These are phyloP conservation scores for Pseudonitzschia delicatissima DNA, from an alignment of 108 stramenopile species.

Conservation along the genomic window DNA sequence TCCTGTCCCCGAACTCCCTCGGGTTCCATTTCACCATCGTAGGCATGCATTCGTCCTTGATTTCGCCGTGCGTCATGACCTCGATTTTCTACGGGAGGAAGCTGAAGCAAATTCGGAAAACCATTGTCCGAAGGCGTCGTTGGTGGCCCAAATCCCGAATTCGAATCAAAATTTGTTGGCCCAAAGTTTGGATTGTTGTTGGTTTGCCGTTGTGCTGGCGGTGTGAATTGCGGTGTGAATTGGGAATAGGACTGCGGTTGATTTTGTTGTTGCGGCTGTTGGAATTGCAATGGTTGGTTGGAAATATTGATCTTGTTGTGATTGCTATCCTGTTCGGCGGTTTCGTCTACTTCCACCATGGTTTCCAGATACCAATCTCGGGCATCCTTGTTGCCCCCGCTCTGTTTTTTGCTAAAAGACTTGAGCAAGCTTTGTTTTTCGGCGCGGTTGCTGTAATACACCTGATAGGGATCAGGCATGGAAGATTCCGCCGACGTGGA, in stretches of 20 bases:
- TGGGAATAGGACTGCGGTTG: too few relatives aligned
- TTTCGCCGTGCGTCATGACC: slow-evolving; percentile 23
- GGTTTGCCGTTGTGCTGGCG: background rate
- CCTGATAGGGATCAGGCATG: slow-evolving; percentile 12
- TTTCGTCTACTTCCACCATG: slow-evolving; percentile 12
- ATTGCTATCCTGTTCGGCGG: background rate
- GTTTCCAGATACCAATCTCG: slow-evolving; percentile 18
- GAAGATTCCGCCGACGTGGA: slow-evolving; percentile 17
- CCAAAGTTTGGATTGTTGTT: background rate
- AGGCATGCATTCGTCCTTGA: slow-evolving; percentile 27
- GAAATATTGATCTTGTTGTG: background rate
- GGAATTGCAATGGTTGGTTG: background rate
- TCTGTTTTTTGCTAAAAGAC: background rate
- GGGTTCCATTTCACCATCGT: slow-evolving; percentile 53
- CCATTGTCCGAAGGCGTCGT: background rate
- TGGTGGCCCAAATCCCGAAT: background rate
- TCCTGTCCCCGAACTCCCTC: slow-evolving; percentile 50
- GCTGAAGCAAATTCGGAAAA: background rate
- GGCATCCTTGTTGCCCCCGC: background rate
- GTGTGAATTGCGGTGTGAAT: too few relatives aligned
- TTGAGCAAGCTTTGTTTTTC: slow-evolving; percentile 20
- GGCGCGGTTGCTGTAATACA: slow-evolving; percentile 1
- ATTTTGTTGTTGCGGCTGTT: background rate
- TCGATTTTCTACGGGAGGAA: slow-evolving; percentile 24
- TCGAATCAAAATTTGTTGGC: background rate